Evolutionary conservation across 108 stramenopile genomes (phyloP), one percentile per base, ranked within the genome.

Genomic region (Poteriospumella lacustris): DNA sequence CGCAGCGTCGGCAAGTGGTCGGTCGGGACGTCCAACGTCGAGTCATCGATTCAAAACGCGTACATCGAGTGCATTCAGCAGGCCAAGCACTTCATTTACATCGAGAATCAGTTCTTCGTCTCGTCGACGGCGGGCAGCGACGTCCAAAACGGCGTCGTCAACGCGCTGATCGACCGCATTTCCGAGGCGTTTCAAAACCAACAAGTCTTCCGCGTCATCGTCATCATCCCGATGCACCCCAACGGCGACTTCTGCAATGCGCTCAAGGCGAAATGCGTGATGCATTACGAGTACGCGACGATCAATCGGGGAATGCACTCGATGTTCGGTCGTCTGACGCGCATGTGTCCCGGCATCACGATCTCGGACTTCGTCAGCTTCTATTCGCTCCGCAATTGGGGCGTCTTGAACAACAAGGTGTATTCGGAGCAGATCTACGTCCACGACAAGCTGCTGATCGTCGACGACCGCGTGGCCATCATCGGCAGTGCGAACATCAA

Each of bases 401-500:
- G 70, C 28, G 44, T 52, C 26, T 33, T 73, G 12, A 33, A 73
- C 42, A 5, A 5, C 41, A 73, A 73, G 31, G 70, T 73, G 24
- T n/a, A 33, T 5, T 73, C 47, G 26, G 70, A 73, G 12, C 43
- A 52, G 41, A 42, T 73, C 28, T 73, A 73, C 36, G 33, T 73
- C 12, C 70, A 73, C 36, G 70, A 73, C 36, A 73, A 73, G 24
- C 29, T 73, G 12, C 5, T 73, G 47, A 73, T 73, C 5, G 70
- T 73, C 5, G 70, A 73, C 33, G 70, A 73, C 33, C 70, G 70
- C 9, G 42, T 73, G 26, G 44, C 24, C 44, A 73, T 73, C 12
- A 52, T 73, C 36, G 70, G 70, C 31, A 73, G 70, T 56, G 70
- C 70, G 26, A 73, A 73, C 42, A 56, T 73, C 41, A 73, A 73